These are phyloP conservation scores for Fremontodendron californicum DNA, from an alignment of 345 rosid genomes.

Conservation along the genomic window DNA sequence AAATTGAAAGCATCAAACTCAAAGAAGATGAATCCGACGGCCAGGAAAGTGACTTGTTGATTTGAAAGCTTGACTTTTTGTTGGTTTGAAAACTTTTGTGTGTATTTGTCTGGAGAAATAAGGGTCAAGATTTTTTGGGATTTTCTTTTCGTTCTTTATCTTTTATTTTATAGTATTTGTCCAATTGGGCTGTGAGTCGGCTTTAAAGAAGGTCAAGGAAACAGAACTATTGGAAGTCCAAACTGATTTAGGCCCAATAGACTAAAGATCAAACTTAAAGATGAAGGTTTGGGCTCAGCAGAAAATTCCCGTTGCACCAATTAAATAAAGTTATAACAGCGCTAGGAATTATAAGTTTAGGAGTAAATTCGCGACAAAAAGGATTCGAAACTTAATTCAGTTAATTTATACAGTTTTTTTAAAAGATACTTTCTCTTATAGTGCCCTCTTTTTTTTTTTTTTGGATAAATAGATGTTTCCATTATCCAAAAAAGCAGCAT, in stretches of 20 bases:
- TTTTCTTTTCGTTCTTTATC: not conserved
- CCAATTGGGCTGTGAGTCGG: too few species aligned
- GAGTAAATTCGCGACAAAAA: not conserved
- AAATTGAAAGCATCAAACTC: not conserved
- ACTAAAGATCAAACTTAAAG: not conserved
- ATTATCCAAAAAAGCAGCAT: too few species aligned
- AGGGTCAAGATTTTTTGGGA: not conserved
- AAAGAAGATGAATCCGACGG: not conserved
- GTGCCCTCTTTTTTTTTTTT: too few species aligned
- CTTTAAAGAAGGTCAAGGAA: too few species aligned
- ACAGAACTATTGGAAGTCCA: too few species aligned
- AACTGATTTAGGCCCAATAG: not conserved
- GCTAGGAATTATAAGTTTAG: not conserved
- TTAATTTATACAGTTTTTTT: too few species aligned
- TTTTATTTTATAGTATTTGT: not conserved
- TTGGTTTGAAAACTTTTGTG: not conserved
- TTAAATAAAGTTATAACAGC: not conserved
- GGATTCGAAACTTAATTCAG: too few species aligned
- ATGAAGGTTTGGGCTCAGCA: not conserved
- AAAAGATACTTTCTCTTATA: too few species aligned
- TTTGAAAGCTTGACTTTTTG: not conserved
- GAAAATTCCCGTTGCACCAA: too few species aligned
- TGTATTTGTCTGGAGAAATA: too few species aligned
- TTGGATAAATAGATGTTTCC: too few species aligned
- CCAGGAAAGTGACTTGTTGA: not conserved